Evolutionary conservation across 2,329 filamentous ascomycete species (phyloP), one percentile per base, ranked within the genome.

Genomic region (Seiridium cupressi): DNA sequence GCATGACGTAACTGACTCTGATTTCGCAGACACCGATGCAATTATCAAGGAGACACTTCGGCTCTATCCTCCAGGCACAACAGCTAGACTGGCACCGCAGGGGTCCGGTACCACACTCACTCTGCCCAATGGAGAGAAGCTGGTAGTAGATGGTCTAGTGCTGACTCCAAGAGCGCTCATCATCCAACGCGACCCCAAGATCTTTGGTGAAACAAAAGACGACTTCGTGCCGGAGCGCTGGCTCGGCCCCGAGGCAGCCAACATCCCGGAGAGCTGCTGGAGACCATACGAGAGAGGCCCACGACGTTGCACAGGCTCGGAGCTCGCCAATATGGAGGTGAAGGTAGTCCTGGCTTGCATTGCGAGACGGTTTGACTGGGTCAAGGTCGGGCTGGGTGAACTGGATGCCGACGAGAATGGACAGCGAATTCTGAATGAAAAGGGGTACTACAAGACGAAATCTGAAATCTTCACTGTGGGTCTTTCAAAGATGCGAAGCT

Each of bases 201-300:
- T 60, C 46, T 68, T 55, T 62, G 69, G 66, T 18, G 64, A 60
- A 2, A 67, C 44, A 42, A 69, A 53, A 46, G 64, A 62, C 42
- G 63, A 48, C 64, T 72, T 58, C 53, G 64, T 62, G 1, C 70
- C 71, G 3, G 72, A 72, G 48, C 63, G 71, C 11, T 73, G 68
- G 66, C 63, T 63, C 3, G 58, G 53, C 9, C 53, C 55, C 4
- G 53, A 62, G 11, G 51, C 9, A 0, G 51, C 44, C 36, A 55
- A 53, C 42, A 59, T 59, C 13, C 60, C 60, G 34, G 56, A 49
- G n/a, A 73, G 75, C 54, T 80, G 80, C 3, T 84, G 75, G 73
- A 71, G 80, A 10, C 74, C 79, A 5, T 61, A 58, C 44, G 59
- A 61, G 44, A 46, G 59, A 5, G 59, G 59, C 18, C 49, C 48